A percentile compares a stretch with the other conserved stretches of the same genome.
Conservation (phyloP, 1,284 basidiomycete species). For the Uromyces viciae-fabae region DNA sequence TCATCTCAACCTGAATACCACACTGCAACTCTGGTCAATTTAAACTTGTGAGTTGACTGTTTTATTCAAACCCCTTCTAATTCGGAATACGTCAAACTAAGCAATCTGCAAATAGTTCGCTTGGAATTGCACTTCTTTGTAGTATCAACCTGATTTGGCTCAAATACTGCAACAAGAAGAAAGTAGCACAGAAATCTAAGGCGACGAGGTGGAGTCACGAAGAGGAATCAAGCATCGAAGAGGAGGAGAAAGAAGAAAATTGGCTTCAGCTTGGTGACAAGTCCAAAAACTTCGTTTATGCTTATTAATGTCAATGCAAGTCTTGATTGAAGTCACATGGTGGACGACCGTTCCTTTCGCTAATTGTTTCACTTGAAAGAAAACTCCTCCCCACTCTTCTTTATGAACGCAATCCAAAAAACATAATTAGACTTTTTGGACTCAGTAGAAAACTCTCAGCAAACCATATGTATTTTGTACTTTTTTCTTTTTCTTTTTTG, state of each 20-base stretch:
- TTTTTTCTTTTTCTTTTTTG: no score
- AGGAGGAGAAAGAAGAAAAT: neutral
- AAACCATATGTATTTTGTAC: no score
- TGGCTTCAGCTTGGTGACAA: conserved; percentile 23
- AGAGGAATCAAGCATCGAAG: neutral
- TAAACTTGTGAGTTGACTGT: neutral
- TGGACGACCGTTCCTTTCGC: neutral
- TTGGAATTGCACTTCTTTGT: conserved; percentile 16
- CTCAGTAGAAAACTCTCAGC: no score
- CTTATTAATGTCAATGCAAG: conserved; percentile 9
- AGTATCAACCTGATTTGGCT: conserved; percentile 25
- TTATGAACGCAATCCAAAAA: no score
- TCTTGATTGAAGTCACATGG: neutral
- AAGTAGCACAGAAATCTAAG: neutral
- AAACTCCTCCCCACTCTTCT: no score
- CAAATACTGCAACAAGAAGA: conserved; percentile 24
- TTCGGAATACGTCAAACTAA: neutral
- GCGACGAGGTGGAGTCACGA: neutral
- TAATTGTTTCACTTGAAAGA: no score
- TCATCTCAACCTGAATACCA: neutral
- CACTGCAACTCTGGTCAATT: neutral
- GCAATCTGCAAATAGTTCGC: neutral
- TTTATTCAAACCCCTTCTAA: neutral
- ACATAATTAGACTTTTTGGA: no score
- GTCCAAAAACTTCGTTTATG: conserved; percentile 17